These are phyloP conservation scores for Elaeis oleifera DNA, from an alignment of 202 grass and related monocot genomes.

Conservation along the genomic window DNA sequence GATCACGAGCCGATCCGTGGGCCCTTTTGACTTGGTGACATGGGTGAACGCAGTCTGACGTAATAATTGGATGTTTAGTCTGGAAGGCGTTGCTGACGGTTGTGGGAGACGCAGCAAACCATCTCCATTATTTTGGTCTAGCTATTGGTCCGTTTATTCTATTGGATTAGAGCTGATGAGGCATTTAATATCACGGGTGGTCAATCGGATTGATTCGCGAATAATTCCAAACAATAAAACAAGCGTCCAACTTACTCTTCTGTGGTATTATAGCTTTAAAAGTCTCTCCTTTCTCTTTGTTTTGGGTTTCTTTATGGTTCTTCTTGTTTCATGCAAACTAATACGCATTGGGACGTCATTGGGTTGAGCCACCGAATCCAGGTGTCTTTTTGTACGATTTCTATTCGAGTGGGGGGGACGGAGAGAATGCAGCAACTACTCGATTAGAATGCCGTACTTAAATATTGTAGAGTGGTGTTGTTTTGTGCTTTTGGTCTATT, in stretches of 20 bases:
- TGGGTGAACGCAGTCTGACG: too few species aligned
- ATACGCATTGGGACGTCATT: slow-evolving; percentile 6
- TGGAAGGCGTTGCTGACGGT: too few species aligned
- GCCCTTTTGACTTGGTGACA: too few species aligned
- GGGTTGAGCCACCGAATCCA: slow-evolving; percentile 27
- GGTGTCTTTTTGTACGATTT: slow-evolving; percentile 11
- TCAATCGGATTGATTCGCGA: slow-evolving; percentile 22
- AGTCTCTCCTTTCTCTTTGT: slow-evolving; percentile 1
- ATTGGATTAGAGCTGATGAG: neutral
- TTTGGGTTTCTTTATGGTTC: slow-evolving; percentile 20
- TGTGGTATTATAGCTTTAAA: slow-evolving; percentile 16
- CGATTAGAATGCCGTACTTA: slow-evolving; percentile 3
- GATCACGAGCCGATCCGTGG: too few species aligned
- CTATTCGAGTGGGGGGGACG: slow-evolving; percentile 9
- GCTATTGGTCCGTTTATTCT: neutral
- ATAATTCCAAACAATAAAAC: slow-evolving; percentile 38
- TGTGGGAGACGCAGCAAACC: neutral
- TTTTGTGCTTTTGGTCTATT: neutral
- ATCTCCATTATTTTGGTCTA: neutral
- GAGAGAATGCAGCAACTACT: slow-evolving; percentile 21
- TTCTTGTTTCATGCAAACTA: slow-evolving; percentile 9
- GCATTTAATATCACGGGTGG: slow-evolving; percentile 30
- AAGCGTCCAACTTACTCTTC: slow-evolving; percentile 20
- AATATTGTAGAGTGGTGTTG: neutral
- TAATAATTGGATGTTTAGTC: too few species aligned